Base-by-base conservation (phyloP, 1,284 basidiomycete species). In the Cryptococcus wingfieldii region DNA sequence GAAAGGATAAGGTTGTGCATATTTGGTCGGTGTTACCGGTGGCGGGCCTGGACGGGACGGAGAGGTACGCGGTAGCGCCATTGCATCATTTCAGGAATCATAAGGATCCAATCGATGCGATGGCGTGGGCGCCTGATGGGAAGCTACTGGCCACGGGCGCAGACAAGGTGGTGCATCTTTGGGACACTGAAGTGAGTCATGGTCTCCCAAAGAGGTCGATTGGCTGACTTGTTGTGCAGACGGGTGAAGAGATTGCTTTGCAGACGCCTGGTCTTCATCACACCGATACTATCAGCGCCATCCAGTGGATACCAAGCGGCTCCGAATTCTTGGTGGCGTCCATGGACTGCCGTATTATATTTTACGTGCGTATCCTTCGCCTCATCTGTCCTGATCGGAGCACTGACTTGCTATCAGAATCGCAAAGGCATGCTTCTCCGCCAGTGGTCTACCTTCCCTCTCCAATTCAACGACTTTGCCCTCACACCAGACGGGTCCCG, bases 51-150 rank as follows among this genome's bases (percentile, higher is more conserved):
- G 38, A 50, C 18, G 48, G 48, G 31, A 25, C 18, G 8, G 38
- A 23, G 19, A 38, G 48, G 25, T 71, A 67, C 52, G 54, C 58
- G 23, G 57, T 71, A n/a, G 47, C 48, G 9, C 63, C 68, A 5
- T 46, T 69, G 25, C 65, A 69, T 50, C 70, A 70, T 76, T 79
- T 67, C 74, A 81, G 66, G 77, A 88, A 90, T n/a, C 90, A 95
- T 70, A 80, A 82, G 37, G 86, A 86, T 66, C 72, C 84, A 2
- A 86, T 96, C 5, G 86, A 86, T 53, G 87, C 86, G 62, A 78
- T 97, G 53, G 85, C 90, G 1, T 97, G 93, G 92, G 94, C 92
- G 37, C 81, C 87, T 48, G 89, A 96, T 68, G 90, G 94, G 67
- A 80, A 83, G 31, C 81, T 88, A 62, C 78, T 97, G 55, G 81